Evolutionary conservation across 495 filamentous ascomycete genomes (phyloP), one percentile per base, ranked within the genome.

Genomic region (Amphirosellinia nigrospora): DNA sequence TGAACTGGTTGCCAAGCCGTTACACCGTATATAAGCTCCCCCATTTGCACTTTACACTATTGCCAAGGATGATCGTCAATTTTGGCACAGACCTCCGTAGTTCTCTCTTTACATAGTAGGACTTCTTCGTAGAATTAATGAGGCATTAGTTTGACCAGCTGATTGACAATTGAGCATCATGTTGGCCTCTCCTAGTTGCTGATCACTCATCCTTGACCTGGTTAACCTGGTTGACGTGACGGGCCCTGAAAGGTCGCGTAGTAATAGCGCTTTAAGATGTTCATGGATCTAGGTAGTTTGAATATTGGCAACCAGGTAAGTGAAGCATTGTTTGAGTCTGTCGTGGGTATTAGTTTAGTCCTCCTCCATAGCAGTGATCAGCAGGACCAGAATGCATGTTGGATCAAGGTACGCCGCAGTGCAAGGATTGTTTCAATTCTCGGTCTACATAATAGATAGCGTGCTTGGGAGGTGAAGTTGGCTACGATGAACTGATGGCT

Each of bases 121-220:
- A 61, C 36, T 28, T 13, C 11, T 4, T 16, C 19, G 52, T 32
- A 21, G 55, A 58, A 26, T 5, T 28, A 41, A 41, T 41, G 58
- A 39, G 58, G 58, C n/a, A 61, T 61, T 61, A 28, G 36, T 46
- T 63, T 26, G 39, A 63, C 45, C 39, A n/a, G 60, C 41, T 46
- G 60, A 45, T 63, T 63, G 58, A 61, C 58, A 26, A 28, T 61
- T 41, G 58, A 43, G 55, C 32, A 21, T 0, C 36, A 41, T 41
- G 26, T 21, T 61, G 13, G 21, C n/a, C 5, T 8, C n/a, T 21
- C 32, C 21, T 21, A 3, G 55, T 36, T 21, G 32, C 30, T 58
- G 30, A 61, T 39, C 36, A 15, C 58, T 61, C 36, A 10, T 61
- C 34, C 21, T 39, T 6, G 21, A 26, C 58, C 28, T 41, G 21